These are phyloP conservation scores for Candida rishiriensis DNA, from an alignment of 805 yeast species.

Conservation along the genomic window DNA sequence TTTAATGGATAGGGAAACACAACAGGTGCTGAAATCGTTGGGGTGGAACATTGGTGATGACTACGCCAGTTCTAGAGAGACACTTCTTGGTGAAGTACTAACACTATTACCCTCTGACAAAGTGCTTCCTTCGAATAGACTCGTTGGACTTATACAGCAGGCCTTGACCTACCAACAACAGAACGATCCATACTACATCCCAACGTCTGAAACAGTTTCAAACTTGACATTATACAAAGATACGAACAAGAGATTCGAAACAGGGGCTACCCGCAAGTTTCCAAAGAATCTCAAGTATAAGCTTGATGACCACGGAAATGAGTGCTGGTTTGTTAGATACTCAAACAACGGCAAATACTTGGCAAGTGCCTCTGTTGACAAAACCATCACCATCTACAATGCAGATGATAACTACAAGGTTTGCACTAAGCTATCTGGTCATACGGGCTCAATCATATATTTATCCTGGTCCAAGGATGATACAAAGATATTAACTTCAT, in stretches of 20 bases:
- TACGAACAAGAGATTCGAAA: slow-evolving; percentile 19
- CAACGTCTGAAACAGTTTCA: slow-evolving; percentile 15
- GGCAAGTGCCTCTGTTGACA: slow-evolving; percentile 75
- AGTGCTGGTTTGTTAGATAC: slow-evolving; percentile 81
- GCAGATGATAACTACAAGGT: slow-evolving; percentile 42
- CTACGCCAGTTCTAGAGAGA: slow-evolving; percentile 31
- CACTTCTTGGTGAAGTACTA: slow-evolving; percentile 39
- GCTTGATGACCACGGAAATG: slow-evolving; percentile 54
- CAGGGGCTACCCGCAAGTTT: slow-evolving; percentile 5
- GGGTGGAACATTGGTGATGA: slow-evolving; percentile 14
- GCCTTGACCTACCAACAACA: slow-evolving; percentile 44
- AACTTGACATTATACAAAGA: slow-evolving; percentile 15
- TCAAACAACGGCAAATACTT: slow-evolving; percentile 72
- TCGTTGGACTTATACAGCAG: slow-evolving; percentile 47
- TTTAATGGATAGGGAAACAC: background rate
- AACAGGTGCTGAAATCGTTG: slow-evolving; percentile 9
- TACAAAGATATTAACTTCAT: slow-evolving; percentile 59
- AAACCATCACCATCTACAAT: slow-evolving; percentile 60
- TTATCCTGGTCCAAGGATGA: slow-evolving; percentile 78
- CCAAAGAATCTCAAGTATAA: slow-evolving; percentile 47
- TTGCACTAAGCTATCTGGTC: slow-evolving; percentile 37
- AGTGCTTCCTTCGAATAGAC: slow-evolving; percentile 44
- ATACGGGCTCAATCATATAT: slow-evolving; percentile 53
- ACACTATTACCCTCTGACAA: slow-evolving; percentile 43
- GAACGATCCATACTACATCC: slow-evolving; percentile 19